Evolutionary conservation across 495 filamentous ascomycete genomes (phyloP), one percentile per base, ranked within the genome.

Genomic region (Annulohypoxylon maeteangense): DNA sequence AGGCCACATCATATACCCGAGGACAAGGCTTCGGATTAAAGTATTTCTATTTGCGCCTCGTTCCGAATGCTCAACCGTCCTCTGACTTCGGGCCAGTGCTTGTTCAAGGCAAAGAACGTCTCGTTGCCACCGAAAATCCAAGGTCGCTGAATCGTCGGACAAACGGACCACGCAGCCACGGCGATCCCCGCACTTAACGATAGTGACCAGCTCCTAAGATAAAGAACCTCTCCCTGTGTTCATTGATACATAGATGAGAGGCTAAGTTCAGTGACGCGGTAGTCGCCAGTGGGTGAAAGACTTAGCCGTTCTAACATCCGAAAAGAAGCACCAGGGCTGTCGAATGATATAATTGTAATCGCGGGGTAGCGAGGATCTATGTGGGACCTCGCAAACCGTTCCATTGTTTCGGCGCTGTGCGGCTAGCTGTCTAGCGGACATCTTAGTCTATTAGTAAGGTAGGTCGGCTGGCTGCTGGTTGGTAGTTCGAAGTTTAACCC

Each of bases 291-390:
- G n/a, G 18, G 58, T 36, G 22, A 64, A 36, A 38, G 29, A 18
- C 44, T 51, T 58, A 53, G 40, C 60, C 45, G 60, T 54, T 53
- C 34, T 32, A 23, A 23, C n/a, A 53, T 34, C 27, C 45, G 57
- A 68, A 27, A 51, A n/a, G 20, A 44, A 44, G 16, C n/a, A 18
- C 16, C 40, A 44, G 40, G 40, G 40, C 22, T 27, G 31, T 50
- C 31, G 38, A 65, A 61, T 60, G 57, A 62, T 67, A 71, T 67
- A 51, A 67, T 67, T 38, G 6, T 42, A 18, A 44, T 54, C 62
- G 63, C 63, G 68, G 63, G 63, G 68, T 59, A 66, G 7, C 29
- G 23, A 54, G 57, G 60, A 62, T 67, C 40, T 53, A 23, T 62
- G 48, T 56, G 51, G 36, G 42, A 50, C 12, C 18, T 42, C 38